These are phyloP conservation scores for Fibroporia radiculosa DNA, from an alignment of 768 basidiomycete genomes.

Conservation along the genomic window DNA sequence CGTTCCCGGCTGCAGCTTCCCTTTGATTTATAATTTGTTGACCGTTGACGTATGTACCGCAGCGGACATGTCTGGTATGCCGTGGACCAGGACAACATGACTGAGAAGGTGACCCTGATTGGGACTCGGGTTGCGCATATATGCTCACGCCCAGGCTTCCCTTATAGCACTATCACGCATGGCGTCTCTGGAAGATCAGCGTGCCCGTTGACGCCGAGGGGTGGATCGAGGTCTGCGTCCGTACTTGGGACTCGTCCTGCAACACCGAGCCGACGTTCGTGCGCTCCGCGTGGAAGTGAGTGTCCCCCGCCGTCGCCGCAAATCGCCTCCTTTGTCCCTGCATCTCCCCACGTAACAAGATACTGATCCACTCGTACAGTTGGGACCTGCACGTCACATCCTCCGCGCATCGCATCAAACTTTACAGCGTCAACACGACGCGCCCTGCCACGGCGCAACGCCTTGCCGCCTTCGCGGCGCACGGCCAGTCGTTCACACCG, in stretches of 20 bases:
- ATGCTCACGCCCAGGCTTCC: neutral
- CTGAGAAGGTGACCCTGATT: slow-evolving; percentile 31
- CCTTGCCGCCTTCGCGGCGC: slow-evolving; percentile 31
- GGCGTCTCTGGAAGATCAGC: slow-evolving; percentile 45
- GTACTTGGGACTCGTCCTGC: slow-evolving; percentile 51
- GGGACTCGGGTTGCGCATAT: neutral
- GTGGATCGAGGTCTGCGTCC: slow-evolving; percentile 48
- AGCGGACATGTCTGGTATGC: slow-evolving; percentile 46
- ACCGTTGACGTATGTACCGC: too few species aligned
- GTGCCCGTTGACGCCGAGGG: slow-evolving; percentile 47
- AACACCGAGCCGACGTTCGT: slow-evolving; percentile 51
- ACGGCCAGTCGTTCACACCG: slow-evolving; percentile 32
- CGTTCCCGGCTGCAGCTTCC: neutral
- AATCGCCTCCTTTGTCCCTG: neutral
- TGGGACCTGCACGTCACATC: slow-evolving; percentile 50
- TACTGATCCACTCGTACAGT: slow-evolving; percentile 17
- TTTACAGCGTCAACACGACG: slow-evolving; percentile 43
- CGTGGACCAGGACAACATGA: slow-evolving; percentile 37
- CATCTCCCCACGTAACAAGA: too few species aligned
- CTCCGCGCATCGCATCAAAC: slow-evolving; percentile 44
- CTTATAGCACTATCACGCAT: slow-evolving; percentile 43
- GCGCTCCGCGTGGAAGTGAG: slow-evolving; percentile 48
- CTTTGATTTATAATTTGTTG: neutral
- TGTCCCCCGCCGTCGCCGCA: neutral
- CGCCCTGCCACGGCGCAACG: slow-evolving; percentile 35